Evolutionary conservation across 305 asterid species (phyloP), one percentile per base, ranked within the genome.

Genomic region (Fraxinus xanthoxyloides): DNA sequence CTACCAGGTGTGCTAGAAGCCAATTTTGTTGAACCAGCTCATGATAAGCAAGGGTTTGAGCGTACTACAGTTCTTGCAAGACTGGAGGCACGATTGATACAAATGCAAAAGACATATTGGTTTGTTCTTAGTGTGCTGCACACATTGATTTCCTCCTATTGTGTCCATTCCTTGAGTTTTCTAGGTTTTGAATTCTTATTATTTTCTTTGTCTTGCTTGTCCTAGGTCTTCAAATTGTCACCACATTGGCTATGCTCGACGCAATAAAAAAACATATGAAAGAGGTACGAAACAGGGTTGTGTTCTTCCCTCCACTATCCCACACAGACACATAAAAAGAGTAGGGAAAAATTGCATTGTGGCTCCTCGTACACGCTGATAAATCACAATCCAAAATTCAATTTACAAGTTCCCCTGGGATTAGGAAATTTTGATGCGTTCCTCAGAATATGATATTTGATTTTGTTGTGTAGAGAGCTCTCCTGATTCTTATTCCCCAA

Each of bases 11-110:
- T 96, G 65, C 92, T 96, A 79, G 99, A 96, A 91, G 99, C 99
- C 84, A 93, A 97, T 89, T 97, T 97, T 83, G 97, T 97, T 63
- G 99, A 97, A 89, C 99, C 99, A 36, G 98, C 99, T 82, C 99
- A 95, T 86, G 98, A 95, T 87, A 95, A 95, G 88, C 99, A 95
- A 87, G 95, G 98, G 84, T 96, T 94, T 85, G 99, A 97, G 89
- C 95, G 99, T 59, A 97, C 99, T 28, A 92, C 87, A 15, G 97
- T 97, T 85, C 98, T 97, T 79, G 86, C 97, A 69, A 92, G 94
- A 85, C 99, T 97, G 72, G 99, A 97, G 86, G 13, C 92, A 30
- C 85, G 88, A 84, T 85, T 97, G 80, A 77, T 91, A 74, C 91
- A 92, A 82, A 89, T 92, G 94, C 99, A 97, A 72, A 96, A 89